Evolutionary conservation across 306 rosid genomes (phyloP).

Genomic region (Astragalus membranaceus): DNA sequence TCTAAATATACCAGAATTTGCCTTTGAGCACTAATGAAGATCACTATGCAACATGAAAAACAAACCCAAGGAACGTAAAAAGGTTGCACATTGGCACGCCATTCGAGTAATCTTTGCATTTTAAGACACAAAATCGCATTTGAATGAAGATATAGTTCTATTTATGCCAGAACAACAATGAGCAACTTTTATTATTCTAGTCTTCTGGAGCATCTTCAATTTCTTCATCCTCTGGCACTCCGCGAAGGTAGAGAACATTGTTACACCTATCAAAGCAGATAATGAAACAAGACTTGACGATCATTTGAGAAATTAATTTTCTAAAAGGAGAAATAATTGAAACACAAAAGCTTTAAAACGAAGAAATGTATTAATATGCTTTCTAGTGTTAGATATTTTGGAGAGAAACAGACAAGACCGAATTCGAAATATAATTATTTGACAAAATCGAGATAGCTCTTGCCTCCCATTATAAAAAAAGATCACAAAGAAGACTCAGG

Average conservation of each 20-base stretch:
- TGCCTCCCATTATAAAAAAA: no score
- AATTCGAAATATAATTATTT: no score
- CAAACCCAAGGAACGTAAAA: neutral
- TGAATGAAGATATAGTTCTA: neutral
- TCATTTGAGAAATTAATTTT: neutral
- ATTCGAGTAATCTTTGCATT: neutral
- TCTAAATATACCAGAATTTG: neutral
- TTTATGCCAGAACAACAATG: neutral
- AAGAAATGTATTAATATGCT: neutral
- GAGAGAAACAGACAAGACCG: neutral
- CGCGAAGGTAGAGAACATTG: constrained; percentile 85
- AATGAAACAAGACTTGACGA: neutral
- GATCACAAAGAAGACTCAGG: neutral
- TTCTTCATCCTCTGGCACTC: constrained; percentile 87
- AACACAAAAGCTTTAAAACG: neutral
- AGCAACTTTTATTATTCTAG: constrained; percentile 25
- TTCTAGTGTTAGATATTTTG: neutral
- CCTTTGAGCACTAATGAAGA: neutral
- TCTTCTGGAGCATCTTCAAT: constrained; percentile 73
- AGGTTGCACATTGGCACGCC: neutral
- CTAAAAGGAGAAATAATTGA: neutral
- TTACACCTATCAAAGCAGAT: constrained; percentile 48
- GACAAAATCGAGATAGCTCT: no score
- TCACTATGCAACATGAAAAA: neutral
- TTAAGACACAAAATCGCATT: neutral